Evolutionary conservation across 2,329 filamentous ascomycete species (phyloP).

Genomic region (Colletotrichum noveboracense): DNA sequence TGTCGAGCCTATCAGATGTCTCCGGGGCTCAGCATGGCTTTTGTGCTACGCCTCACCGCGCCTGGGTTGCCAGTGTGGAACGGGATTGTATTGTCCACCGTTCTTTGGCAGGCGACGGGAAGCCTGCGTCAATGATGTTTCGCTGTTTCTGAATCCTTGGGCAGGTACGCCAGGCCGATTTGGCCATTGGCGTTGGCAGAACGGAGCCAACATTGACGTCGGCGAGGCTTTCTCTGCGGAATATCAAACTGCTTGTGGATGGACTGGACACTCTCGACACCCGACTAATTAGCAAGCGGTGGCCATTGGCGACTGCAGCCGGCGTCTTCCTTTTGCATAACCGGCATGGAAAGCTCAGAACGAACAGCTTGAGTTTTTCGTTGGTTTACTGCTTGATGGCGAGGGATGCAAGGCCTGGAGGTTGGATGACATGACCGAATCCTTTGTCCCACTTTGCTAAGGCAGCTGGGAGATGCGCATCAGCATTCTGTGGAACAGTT

Average conservation of each 20-base stretch:
- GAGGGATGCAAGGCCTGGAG: neutral
- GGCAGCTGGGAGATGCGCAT: neutral
- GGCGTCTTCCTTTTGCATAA: neutral
- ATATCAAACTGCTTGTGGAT: neutral
- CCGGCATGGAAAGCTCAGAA: neutral
- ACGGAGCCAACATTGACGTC: neutral
- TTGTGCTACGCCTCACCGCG: conserved; percentile 11
- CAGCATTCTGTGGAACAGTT: neutral
- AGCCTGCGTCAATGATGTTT: neutral
- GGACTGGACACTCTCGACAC: neutral
- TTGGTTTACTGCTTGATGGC: neutral
- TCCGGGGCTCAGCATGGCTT: conserved; percentile 10
- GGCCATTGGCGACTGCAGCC: neutral
- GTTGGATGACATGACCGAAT: neutral
- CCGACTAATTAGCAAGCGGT: neutral
- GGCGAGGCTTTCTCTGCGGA: neutral
- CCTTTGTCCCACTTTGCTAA: conserved; percentile 1
- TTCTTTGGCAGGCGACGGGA: neutral
- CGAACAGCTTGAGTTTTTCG: neutral
- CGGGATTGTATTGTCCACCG: neutral
- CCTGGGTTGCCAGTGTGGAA: neutral
- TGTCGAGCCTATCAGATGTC: conserved; percentile 5
- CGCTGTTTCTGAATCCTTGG: neutral
- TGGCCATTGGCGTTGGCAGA: neutral
- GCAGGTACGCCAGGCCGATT: neutral